phyloP scores from a whole-genome alignment of 768 basidiomycete genomes.

The Russula olivacea region DNA sequence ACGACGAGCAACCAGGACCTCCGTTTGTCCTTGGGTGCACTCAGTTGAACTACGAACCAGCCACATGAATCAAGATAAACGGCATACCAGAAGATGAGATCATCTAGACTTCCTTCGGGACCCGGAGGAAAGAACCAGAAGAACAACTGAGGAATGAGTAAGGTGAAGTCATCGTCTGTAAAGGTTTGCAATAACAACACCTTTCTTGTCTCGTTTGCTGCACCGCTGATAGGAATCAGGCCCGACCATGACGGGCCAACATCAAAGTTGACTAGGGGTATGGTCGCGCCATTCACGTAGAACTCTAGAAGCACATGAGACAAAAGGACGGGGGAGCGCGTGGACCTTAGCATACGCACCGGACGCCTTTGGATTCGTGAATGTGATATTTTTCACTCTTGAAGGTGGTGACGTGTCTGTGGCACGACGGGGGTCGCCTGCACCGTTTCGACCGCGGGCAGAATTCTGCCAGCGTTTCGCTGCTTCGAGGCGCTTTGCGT shows the following conservation, averaged over 20 bases:
- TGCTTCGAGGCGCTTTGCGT: slow-evolving; percentile 15
- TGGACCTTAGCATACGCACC: slow-evolving; percentile 34
- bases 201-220: slow-evolving; percentile 53
- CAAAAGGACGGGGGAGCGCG: background rate
- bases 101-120: slow-evolving; percentile 62
- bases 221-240: slow-evolving; percentile 57
- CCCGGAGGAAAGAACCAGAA: slow-evolving; percentile 85
- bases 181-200: slow-evolving; percentile 33
- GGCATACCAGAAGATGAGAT: slow-evolving; percentile 66
- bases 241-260: slow-evolving; percentile 74
- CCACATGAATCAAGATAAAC: background rate
- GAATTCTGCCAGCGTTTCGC: slow-evolving; percentile 11
- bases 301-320: slow-evolving; percentile 42
- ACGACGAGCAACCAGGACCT: slow-evolving; percentile 73
- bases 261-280: slow-evolving; percentile 68
- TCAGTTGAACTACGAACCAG: no score
- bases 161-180: background rate
- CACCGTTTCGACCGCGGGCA: background rate
- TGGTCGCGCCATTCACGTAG: slow-evolving; percentile 57
- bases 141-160: slow-evolving; percentile 46
- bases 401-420: slow-evolving; percentile 5
- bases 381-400: slow-evolving; percentile 57
- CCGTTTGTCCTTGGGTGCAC: slow-evolving; percentile 57
- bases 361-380: slow-evolving; percentile 59
- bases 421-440: background rate